Conservation (phyloP, 495 filamentous ascomycete genomes). For the Penicillium egyptiacum region DNA sequence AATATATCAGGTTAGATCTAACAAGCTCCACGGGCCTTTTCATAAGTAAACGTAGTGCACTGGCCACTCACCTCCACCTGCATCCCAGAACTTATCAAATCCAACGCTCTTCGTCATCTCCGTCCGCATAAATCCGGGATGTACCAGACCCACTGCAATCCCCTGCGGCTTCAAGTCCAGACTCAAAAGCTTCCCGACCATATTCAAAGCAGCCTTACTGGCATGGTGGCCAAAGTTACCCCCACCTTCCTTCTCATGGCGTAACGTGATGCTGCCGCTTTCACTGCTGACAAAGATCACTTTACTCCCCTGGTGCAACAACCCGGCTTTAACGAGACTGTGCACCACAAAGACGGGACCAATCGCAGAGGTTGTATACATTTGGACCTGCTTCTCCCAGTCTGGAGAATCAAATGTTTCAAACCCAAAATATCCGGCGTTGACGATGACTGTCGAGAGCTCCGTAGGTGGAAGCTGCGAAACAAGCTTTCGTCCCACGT, state of each 20-base stretch:
- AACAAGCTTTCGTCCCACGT: constrained; percentile 53
- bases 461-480: constrained; percentile 44
- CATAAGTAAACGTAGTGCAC: not conserved
- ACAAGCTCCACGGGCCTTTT: not conserved
- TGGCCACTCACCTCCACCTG: constrained; percentile 55
- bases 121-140: constrained; percentile 75
- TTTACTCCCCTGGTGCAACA: constrained; percentile 55
- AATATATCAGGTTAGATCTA: constrained; percentile 6
- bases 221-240: constrained; percentile 75
- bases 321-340: constrained; percentile 53
- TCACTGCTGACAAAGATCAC: constrained; percentile 67
- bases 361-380: constrained; percentile 70
- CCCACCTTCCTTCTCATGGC: constrained; percentile 65
- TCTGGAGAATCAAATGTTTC: constrained; percentile 63
- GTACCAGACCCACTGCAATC: constrained; percentile 64
- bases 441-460: constrained; percentile 62
- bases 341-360: constrained; percentile 67
- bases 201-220: constrained; percentile 70
- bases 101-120: constrained; percentile 71
- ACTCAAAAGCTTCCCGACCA: constrained; percentile 69
- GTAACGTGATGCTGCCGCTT: constrained; percentile 65
- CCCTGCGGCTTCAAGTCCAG: constrained; percentile 64
- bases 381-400: constrained; percentile 63
- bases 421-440: constrained; percentile 65
- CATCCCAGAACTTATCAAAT: constrained; percentile 70